Evolutionary conservation across 768 basidiomycete genomes (phyloP), one percentile per base, ranked within the genome.

Genomic region (Cyclocybe aegerita): DNA sequence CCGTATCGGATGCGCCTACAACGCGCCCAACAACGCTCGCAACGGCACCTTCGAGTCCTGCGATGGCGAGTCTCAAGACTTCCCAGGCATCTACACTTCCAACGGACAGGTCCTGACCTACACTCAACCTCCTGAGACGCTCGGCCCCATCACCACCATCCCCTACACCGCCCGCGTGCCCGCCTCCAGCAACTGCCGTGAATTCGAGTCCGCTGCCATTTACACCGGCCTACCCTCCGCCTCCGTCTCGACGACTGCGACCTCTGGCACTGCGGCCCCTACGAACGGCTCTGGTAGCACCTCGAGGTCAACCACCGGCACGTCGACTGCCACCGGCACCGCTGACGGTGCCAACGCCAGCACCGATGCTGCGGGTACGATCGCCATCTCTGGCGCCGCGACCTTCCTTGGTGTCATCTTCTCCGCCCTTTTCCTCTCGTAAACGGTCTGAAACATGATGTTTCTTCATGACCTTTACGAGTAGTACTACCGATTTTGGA

Each of bases 1-100:
- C 60, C 84, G 84, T 52, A 83, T 90, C 46, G 90, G 90, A 4
- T 84, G 85, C 57, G 55, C 50, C 7, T 89, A 82, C 73, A 90
- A 89, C 63, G 83, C 77, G 29, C 88, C 88, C n/a, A 81, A 77
- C 65, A 65, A 70, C 31, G 84, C 85, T 43, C 61, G 75, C 50
- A 71, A 82, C 37, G 80, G 78, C 36, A 70, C 71, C 1, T 91
- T 87, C 67, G 78, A 81, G 54, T 8, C 72, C 5, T 92, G 90
- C 70, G 59, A 76, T 4, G 80, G 81, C 10, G 86, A 86, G n/a
- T 70, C 80, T 65, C 80, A 82, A 71, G 72, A 75, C 12, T 75
- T 73, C 51, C 79, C 81, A 4, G 88, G 85, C 30, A 46, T 73
- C 31, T 76, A 73, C 64, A 71, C 60, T 50, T 65, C 29, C 15